Base-by-base conservation (phyloP, 2,329 filamentous ascomycete genomes). In the Claviceps citrina region DNA sequence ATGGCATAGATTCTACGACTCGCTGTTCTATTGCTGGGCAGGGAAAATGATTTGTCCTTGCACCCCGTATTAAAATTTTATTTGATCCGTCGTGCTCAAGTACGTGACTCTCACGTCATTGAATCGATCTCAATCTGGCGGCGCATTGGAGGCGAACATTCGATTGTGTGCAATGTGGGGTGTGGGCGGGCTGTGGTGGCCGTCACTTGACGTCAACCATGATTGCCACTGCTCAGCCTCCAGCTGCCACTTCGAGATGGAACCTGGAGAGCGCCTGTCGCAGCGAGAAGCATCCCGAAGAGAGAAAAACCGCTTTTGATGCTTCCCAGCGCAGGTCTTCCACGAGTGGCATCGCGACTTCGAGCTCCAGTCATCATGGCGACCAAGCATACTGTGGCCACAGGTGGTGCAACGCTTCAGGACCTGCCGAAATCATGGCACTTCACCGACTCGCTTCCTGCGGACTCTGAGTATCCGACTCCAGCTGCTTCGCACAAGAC, bases 401-500 rank as follows among this genome's bases (percentile, higher is more conserved):
- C 48, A 38, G 8, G 35, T n/a, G 26, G 32, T 43, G 51, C 56
- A 27, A 60, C 67, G 25, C 57, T 80, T 36, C 62, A 64, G 47
- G 67, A 73, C 38, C 63, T 80, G 13, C 74, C 75, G 30, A 80
- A 79, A 54, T 71, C 75, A 42, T 81, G 76, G 76, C 68, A 58
- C 40, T 77, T 78, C 51, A 77, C 74, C 13, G 67, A 70, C n/a
- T 66, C 66, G 7, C 66, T 95, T 4, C 84, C 87, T 3, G 61
- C 85, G 7, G 91, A 98, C 54, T 60, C 78, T 9, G 62, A 73
- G 22, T 94, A 83, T 55, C 79, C 85, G 13, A 93, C 85, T 0
- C 86, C 91, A 0, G 71, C 77, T 44, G 71, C 72, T 43, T 95
- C 89, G 0, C 84, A 96, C 59, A 72, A 75, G 49, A 85, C 84